Evolutionary conservation across 2,329 filamentous ascomycete genomes (phyloP).

Genomic region (Knufia petricola): DNA sequence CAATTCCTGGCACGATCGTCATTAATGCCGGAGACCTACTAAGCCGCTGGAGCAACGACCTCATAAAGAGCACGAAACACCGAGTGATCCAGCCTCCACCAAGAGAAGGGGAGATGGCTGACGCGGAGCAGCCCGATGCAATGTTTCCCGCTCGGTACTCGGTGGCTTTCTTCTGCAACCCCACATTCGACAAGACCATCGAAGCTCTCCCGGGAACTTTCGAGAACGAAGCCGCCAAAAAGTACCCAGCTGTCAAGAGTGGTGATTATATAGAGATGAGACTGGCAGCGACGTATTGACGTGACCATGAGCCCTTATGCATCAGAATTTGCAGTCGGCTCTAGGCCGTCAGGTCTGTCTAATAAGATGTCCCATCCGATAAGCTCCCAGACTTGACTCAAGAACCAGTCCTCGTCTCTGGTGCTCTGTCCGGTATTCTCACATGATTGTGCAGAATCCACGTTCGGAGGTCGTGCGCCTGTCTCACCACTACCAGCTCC

Average conservation of each 20-base stretch:
- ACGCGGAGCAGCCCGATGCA: conserved; percentile 32
- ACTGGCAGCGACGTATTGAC: conserved; percentile 61
- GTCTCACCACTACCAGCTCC: conserved; percentile 24
- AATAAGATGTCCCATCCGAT: conserved; percentile 48
- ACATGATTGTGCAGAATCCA: not conserved
- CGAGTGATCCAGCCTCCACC: conserved; percentile 75
- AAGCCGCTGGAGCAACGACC: conserved; percentile 82
- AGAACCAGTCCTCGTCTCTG: conserved; percentile 41
- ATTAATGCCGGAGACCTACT: conserved; percentile 84
- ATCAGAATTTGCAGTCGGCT: not conserved
- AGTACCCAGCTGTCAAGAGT: conserved; percentile 68
- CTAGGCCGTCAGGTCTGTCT: too few relatives aligned
- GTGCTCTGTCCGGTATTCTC: conserved; percentile 2
- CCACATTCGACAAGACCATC: conserved; percentile 65
- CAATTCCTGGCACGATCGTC: conserved; percentile 71
- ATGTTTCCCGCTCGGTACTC: conserved; percentile 64
- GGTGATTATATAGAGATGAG: conserved; percentile 74
- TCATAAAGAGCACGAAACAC: conserved; percentile 82
- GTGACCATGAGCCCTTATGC: not conserved
- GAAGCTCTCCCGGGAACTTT: conserved; percentile 75
- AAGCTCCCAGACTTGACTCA: conserved; percentile 46
- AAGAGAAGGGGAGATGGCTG: conserved; percentile 38
- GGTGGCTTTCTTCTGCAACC: conserved; percentile 89
- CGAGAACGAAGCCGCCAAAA: conserved; percentile 51
- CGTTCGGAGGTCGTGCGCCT: conserved; percentile 16